A percentile compares a stretch with the other conserved stretches of the same genome.
These are phyloP conservation scores for Hibiscus trionum DNA, from an alignment of 345 rosid species.

Conservation along the genomic window DNA sequence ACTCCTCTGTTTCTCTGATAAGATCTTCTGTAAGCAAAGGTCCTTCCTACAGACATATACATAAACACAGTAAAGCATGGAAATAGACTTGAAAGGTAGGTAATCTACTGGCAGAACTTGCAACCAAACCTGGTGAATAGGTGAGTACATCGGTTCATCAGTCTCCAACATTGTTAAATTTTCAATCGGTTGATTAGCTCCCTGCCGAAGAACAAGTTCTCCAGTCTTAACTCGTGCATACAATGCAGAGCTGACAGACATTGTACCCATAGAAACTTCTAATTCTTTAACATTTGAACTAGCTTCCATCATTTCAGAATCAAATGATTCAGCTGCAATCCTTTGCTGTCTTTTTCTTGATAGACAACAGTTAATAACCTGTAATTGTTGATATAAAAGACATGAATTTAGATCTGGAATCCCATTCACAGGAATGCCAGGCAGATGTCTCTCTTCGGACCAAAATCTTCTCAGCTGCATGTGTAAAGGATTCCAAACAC, in stretches of 20 bases:
- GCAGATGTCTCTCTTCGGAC: conserved; percentile 64
- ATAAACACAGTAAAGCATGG: conserved; percentile 11
- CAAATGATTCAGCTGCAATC: conserved; percentile 63
- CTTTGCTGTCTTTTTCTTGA: conserved; percentile 55
- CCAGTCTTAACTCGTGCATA: conserved; percentile 60
- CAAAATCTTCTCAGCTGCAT: conserved; percentile 78
- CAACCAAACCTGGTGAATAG: conserved; percentile 67
- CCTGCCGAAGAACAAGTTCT: conserved; percentile 72
- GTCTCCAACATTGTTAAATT: conserved; percentile 81
- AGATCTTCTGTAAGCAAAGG: conserved; percentile 94
- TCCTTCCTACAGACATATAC: conserved; percentile 51
- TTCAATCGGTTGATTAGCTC: conserved; percentile 40
- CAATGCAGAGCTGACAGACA: conserved; percentile 30
- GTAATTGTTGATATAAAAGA: conserved; percentile 74
- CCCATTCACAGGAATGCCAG: conserved; percentile 65
- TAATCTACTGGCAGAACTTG: conserved; percentile 14
- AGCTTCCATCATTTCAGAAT: conserved; percentile 52
- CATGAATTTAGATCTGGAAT: conserved; percentile 82
- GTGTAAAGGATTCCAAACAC: conserved; percentile 11
- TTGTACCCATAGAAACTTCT: conserved; percentile 18
- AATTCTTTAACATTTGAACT: conserved; percentile 32
- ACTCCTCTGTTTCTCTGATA: conserved; percentile 89
- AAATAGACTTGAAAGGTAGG: background rate
- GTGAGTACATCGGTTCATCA: conserved; percentile 79
- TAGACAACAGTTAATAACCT: conserved; percentile 87